These are phyloP conservation scores for Melampsora americana DNA, from an alignment of 1,284 basidiomycete species.

Conservation along the genomic window DNA sequence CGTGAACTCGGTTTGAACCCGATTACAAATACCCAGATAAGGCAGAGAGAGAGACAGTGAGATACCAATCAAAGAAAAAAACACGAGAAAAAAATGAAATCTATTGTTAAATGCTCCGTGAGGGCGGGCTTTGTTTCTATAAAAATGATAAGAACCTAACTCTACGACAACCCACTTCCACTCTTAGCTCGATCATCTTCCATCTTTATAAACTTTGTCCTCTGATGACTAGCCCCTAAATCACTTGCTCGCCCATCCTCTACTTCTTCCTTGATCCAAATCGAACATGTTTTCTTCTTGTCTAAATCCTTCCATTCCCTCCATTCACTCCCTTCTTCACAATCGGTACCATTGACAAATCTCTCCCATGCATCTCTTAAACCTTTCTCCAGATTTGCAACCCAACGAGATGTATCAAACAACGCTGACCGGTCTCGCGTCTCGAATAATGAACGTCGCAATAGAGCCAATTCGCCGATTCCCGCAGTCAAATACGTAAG, in stretches of 20 bases:
- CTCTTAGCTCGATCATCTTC: not conserved
- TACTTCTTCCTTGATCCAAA: slow-evolving; percentile 16
- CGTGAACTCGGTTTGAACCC: too few relatives aligned
- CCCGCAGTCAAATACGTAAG: slow-evolving; percentile 29
- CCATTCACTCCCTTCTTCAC: slow-evolving; percentile 56
- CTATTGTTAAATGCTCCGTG: too few relatives aligned
- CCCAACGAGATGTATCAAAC: slow-evolving; percentile 64
- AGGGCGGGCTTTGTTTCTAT: too few relatives aligned
- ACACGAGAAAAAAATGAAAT: too few relatives aligned
- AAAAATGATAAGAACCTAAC: too few relatives aligned
- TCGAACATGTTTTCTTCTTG: slow-evolving; percentile 8
- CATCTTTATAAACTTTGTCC: not conserved
- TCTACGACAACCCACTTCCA: not conserved
- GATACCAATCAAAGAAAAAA: too few relatives aligned
- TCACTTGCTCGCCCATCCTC: not conserved
- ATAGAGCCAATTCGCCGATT: slow-evolving; percentile 56
- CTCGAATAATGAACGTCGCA: slow-evolving; percentile 60
- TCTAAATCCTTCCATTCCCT: slow-evolving; percentile 24
- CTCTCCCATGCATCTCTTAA: slow-evolving; percentile 61
- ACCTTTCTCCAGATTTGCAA: slow-evolving; percentile 61
- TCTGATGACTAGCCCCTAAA: not conserved
- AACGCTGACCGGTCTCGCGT: slow-evolving; percentile 59
- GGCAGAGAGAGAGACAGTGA: too few relatives aligned
- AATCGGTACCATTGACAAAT: slow-evolving; percentile 61
- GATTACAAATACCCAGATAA: too few relatives aligned